Evolutionary conservation across 2,329 filamentous ascomycete species (phyloP), one percentile per base, ranked within the genome.

Genomic region (Ascomycota sp.): DNA sequence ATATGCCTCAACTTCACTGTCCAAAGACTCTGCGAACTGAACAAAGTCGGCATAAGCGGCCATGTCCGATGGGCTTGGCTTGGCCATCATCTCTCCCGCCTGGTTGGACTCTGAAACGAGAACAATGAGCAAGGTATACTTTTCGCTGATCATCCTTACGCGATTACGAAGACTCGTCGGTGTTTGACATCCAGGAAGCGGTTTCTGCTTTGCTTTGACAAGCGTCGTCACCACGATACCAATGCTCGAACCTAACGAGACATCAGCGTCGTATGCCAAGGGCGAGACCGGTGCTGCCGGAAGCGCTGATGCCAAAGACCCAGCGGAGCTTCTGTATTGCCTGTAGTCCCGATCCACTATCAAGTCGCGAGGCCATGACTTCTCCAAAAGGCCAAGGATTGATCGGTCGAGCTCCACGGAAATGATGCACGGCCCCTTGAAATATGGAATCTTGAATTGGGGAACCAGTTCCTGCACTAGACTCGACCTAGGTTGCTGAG

Each of bases 221-320:
- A 85, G 53, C 0, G 68, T 78, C 1, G 79, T 79, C 13, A 78
- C 43, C 1, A 92, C 48, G 3, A 92, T 53, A 0, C 78, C 82
- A 0, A 65, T 69, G 0, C 57, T 59, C 0, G 79, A 70, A 0
- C 79, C 79, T 5, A 85, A 41, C 1, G 76, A 65, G 3, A 93
- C 50, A 40, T 93, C 83, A 3, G 79, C 75, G 45, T 82, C 76
- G 5, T 56, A 51, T 1, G 52, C 50, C 1, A 64, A 46, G 0
- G 51, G 37, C 0, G 56, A 59, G 4, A 41, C 34, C 3, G 51
- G 9, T 25, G 38, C 33, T n/a, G 19, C 38, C 35, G 17, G 47
- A 46, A 32, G 5, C 20, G 12, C 25, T 23, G 9, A 15, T n/a
- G 4, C 25, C 25, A 8, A 10, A 15, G 25, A n/a, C 13, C 13